Base-by-base conservation (phyloP, 345 rosid species). In the Rhizophora mangle region DNA sequence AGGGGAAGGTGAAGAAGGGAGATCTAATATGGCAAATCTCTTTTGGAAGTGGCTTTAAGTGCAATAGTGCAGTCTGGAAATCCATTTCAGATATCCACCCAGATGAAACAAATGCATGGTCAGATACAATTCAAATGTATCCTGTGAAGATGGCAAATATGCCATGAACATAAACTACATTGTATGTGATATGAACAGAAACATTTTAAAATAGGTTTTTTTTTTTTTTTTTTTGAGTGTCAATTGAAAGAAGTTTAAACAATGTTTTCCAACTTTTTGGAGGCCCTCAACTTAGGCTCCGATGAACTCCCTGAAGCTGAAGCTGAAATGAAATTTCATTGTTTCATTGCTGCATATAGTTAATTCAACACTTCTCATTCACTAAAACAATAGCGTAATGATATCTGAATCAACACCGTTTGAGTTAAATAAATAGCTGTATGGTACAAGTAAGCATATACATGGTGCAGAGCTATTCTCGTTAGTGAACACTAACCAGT, bases 11-110 rank as follows among this genome's bases (percentile, higher is more conserved):
- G 81, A 83, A 67, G 76, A 83, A 54, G 69, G 90, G 82, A 65
- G 90, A 87, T 43, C 34, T 69, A 22, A 72, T 85, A n/a, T 77
- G 86, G 89, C 90, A 74, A 68, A 83, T 87, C 53, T 83, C 89
- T n/a, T 86, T 86, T 32, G 96, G 88, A 58, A 89, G 90, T 71
- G 92, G 92, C 49, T 89, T 89, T 71, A 86, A 87, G 68, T 73
- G 81, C 32, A 87, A 86, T 31, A 89, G 85, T 72, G 89, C 86
- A 62, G 89, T 79, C 2, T 89, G 92, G 92, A 78, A 79, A 76
- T 79, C 87, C 75, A 76, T 83, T 58, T 76, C 86, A 0, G 72
- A 78, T 65, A 56, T 75, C 53, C 56, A 86, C 64, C 79, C 84
- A 7, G 58, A 64, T 26, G 82, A 26, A 3, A 78, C 16, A 72